Evolutionary conservation across 2,329 filamentous ascomycete species (phyloP), one percentile per base, ranked within the genome.

Genomic region (Monosporascus ibericus): DNA sequence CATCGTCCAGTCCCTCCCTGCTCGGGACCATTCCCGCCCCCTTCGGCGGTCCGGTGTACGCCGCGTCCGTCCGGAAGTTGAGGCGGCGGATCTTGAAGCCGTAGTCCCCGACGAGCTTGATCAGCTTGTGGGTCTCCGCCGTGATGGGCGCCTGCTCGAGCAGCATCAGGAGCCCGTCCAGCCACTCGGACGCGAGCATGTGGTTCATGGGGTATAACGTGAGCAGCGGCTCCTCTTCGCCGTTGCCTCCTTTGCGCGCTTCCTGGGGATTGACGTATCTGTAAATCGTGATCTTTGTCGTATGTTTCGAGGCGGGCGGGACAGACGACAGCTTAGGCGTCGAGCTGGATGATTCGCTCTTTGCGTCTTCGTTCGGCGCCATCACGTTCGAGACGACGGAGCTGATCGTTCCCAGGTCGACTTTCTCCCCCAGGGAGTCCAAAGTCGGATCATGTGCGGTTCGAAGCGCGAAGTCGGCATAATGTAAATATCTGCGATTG

Each of bases 131-230:
- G 37, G 94, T 97, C 72, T 97, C 92, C 3, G 91, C 84, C n/a
- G 94, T 99, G 66, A 99, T 96, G 20, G 94, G 94, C 54, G 92
- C 84, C 70, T 99, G 94, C 65, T 95, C 91, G 24, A 99, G 79
- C 51, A 99, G 77, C 91, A 99, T 95, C 52, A 97, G 78, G 58
- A 99, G 74, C 1, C 94, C 94, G 68, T 99, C 94, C 5, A 99
- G 79, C 94, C 94, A 99, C 71, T 99, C 94, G 1, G 91, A 95
- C 9, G 94, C 94, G 47, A 94, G 75, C 58, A 84, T 89, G 66
- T 94, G 87, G 53, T 84, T 88, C 54, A 84, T 75, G 6, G 92
- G 92, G 68, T 90, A 85, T 49, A 99, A 78, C n/a, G 86, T 89
- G 50, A 99, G 76, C 22, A 97, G 80, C 1, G 88, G 79, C 48